Conservation (phyloP, 108 stramenopile species). For the Cyclostephanos tholiformis region DNA sequence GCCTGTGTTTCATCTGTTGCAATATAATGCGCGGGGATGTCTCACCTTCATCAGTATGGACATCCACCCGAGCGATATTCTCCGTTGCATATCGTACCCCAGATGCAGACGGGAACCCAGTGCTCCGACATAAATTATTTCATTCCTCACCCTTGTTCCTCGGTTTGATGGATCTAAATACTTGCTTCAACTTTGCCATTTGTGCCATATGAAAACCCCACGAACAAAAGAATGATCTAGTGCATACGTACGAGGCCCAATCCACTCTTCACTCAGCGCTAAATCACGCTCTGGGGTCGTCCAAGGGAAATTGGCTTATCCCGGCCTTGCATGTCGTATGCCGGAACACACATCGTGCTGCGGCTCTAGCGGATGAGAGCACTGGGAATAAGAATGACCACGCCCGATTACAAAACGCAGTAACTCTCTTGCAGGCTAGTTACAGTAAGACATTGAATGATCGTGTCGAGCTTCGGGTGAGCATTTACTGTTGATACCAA, state of each 20-base stretch:
- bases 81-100: constrained; percentile 23
- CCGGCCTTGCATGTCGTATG: constrained; percentile 79
- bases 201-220: not conserved
- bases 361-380: constrained; percentile 64
- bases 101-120: constrained; percentile 52
- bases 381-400: constrained; percentile 55
- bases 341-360: constrained; percentile 70
- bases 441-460: constrained; percentile 88
- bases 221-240: constrained; percentile 52
- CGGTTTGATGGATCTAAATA: constrained; percentile 2
- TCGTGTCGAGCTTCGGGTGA: constrained; percentile 66
- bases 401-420: constrained; percentile 75
- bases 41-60: constrained; percentile 44
- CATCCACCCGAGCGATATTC: constrained; percentile 52
- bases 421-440: constrained; percentile 75
- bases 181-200: not conserved
- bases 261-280: constrained; percentile 65
- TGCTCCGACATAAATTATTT: constrained; percentile 47
- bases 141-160: not conserved
- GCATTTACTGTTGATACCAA: not conserved
- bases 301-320: constrained; percentile 82
- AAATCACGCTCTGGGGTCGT: constrained; percentile 67
- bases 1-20: constrained; percentile 24
- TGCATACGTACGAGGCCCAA: constrained; percentile 66
- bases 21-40: constrained; percentile 44